Conservation (phyloP, 2,329 filamentous ascomycete species). For the Fusarium sp. region DNA sequence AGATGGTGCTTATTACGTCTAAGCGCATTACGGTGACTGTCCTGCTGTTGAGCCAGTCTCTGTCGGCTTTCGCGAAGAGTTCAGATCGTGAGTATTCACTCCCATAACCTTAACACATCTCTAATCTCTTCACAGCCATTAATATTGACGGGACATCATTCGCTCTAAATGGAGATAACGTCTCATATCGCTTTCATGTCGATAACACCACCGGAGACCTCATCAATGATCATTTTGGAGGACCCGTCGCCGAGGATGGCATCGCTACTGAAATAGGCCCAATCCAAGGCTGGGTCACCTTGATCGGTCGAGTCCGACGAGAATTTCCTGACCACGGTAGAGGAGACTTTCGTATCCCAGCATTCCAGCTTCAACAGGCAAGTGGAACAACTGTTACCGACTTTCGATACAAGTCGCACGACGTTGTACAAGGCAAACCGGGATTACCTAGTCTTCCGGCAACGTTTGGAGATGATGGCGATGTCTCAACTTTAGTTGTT, state of each 20-base stretch:
- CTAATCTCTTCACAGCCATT: slow-evolving; percentile 58
- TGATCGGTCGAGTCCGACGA: slow-evolving; percentile 66
- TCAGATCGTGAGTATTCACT: slow-evolving; percentile 1
- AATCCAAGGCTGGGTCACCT: slow-evolving; percentile 61
- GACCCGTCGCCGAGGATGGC: slow-evolving; percentile 64
- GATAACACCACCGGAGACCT: slow-evolving; percentile 69
- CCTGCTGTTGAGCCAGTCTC: slow-evolving; percentile 2
- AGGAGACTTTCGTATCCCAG: slow-evolving; percentile 74
- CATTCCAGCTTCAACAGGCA: slow-evolving; percentile 70
- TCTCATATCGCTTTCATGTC: slow-evolving; percentile 75
- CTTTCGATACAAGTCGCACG: slow-evolving; percentile 69
- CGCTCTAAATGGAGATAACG: slow-evolving; percentile 66
- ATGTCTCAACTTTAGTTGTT: slow-evolving; percentile 72
- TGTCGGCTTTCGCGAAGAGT: background rate
- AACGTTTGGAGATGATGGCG: slow-evolving; percentile 67
- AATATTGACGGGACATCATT: slow-evolving; percentile 68
- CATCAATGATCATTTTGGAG: slow-evolving; percentile 72
- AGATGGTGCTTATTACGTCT: slow-evolving; percentile 9
- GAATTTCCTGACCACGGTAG: slow-evolving; percentile 75
- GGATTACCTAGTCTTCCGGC: slow-evolving; percentile 68
- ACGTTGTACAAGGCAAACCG: slow-evolving; percentile 68
- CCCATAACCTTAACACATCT: rapidly evolving
- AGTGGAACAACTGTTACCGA: slow-evolving; percentile 70
- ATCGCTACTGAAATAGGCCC: slow-evolving; percentile 54
- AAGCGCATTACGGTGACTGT: background rate